Percentiles rank a stretch among this genome's conserved stretches.
Evolutionary conservation across 164 flowering plant species (phyloP).

Genomic region (Chimonanthus praecox): DNA sequence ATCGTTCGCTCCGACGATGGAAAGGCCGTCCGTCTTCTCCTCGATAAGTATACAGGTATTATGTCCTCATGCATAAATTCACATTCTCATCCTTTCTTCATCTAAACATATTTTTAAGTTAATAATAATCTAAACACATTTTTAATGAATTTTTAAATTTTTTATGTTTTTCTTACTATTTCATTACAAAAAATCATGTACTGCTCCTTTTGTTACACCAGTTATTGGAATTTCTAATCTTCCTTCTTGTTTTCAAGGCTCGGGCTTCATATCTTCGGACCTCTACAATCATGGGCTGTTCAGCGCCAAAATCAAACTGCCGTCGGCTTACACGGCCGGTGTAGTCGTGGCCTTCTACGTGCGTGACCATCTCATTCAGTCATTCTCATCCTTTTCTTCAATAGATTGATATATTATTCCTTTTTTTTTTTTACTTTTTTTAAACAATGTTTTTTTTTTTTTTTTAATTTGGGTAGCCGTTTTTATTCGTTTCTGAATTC

Average conservation of each 20-base stretch:
- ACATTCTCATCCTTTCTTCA: not conserved
- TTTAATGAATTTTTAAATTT: too few relatives aligned
- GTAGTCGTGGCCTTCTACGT: conserved; percentile 91
- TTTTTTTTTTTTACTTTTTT: not conserved
- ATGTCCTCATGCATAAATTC: not conserved
- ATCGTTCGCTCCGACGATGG: conserved; percentile 47
- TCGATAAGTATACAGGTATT: conserved; percentile 14
- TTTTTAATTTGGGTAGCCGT: too few relatives aligned
- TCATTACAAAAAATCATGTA: too few relatives aligned
- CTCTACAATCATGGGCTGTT: conserved; percentile 72
- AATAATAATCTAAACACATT: too few relatives aligned
- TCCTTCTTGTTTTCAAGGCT: conserved; percentile 36
- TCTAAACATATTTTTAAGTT: too few relatives aligned
- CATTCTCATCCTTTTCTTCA: not conserved
- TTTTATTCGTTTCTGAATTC: too few relatives aligned
- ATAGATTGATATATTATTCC: not conserved
- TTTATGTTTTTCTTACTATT: too few relatives aligned
- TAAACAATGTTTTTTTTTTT: not conserved
- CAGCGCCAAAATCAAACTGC: conserved; percentile 85
- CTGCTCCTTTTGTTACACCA: too few relatives aligned
- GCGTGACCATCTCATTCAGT: conserved; percentile 14
- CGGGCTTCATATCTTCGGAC: conserved; percentile 78
- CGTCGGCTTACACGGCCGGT: conserved; percentile 75
- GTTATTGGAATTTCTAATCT: too few relatives aligned
- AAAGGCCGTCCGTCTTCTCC: conserved; percentile 14